Base-by-base conservation (phyloP, 2,329 filamentous ascomycete genomes). In the Talaromyces sp. region DNA sequence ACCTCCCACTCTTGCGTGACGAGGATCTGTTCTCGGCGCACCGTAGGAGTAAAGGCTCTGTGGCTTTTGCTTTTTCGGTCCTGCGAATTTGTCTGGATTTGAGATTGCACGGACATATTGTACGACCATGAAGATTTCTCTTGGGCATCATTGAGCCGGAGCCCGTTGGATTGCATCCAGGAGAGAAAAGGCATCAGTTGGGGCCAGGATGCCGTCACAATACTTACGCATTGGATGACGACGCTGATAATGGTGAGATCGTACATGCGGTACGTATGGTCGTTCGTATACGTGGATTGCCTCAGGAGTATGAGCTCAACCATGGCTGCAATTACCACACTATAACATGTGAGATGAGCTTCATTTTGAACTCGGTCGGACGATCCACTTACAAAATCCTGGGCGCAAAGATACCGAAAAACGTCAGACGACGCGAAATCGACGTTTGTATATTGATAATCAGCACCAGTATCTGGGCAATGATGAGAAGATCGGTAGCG, bases 141-240 rank as follows among this genome's bases (percentile, higher is more conserved):
- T 27, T 53, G 61, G 32, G 35, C 53, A 24, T 56, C 35, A n/a
- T 58, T 61, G 21, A 67, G 60, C 17, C 60, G 64, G 58, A 66
- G 60, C 3, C 64, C 64, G 38, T 64, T 66, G 4, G 64, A 65
- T 41, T 64, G 64, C 52, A 66, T 59, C 62, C 65, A 64, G 5
- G 63, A 63, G 17, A 69, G 53, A 55, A 68, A 67, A 0, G 65
- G 67, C 43, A 61, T 67, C 17, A 67, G 50, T 56, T 68, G 67
- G 6, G 63, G 61, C 60, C 64, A 65, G 53, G 64, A 67, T 27
- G 68, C 68, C 0, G 68, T 69, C n/a, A 67, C 63, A 13, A 69
- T 68, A 53, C 68, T 68, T 7, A 65, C 57, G 14, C 66, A 68
- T 43, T 69, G 68, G 8, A 66, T 64, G 0, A 64, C 52, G 31